Conservation (phyloP, 2,329 filamentous ascomycete genomes). For the Stylonectria norvegica region DNA sequence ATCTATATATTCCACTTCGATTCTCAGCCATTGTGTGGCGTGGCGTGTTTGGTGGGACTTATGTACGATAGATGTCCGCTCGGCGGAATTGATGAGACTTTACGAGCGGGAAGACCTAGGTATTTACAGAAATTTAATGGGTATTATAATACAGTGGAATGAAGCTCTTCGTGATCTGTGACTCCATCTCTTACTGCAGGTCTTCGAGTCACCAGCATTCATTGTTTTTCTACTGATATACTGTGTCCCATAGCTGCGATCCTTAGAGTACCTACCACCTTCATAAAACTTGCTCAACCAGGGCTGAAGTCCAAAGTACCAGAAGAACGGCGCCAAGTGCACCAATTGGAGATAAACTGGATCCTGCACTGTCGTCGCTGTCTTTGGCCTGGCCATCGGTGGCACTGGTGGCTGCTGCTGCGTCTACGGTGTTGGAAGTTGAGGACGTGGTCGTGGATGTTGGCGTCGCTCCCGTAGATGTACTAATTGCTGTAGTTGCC, state of each 20-base stretch:
- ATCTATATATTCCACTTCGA: constrained; percentile 16
- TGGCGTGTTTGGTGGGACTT: constrained; percentile 12
- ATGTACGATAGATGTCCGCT: constrained; percentile 1
- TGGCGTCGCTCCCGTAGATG: not conserved
- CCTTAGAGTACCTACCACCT: no score
- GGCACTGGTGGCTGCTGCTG: not conserved
- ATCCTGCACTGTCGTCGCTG: not conserved
- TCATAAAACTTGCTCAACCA: not conserved
- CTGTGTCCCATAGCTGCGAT: no score
- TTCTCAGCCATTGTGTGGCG: constrained; percentile 19
- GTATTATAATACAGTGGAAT: no score
- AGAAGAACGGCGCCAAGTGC: not conserved
- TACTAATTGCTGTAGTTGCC: not conserved
- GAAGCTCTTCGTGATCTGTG: no score
- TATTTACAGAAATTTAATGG: constrained; percentile 9
- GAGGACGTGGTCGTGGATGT: not conserved
- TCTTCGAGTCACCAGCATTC: no score
- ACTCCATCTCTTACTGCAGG: no score
- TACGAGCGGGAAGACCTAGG: constrained; percentile 8
- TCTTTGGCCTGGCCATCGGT: not conserved
- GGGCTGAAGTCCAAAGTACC: not conserved
- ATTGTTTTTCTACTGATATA: no score
- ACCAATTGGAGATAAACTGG: not conserved
- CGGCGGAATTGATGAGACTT: constrained; percentile 4
- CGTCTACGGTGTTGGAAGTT: not conserved